These are phyloP conservation scores for Coemansia furcata DNA, from an alignment of 192 early-diverging fungal species.

Conservation along the genomic window DNA sequence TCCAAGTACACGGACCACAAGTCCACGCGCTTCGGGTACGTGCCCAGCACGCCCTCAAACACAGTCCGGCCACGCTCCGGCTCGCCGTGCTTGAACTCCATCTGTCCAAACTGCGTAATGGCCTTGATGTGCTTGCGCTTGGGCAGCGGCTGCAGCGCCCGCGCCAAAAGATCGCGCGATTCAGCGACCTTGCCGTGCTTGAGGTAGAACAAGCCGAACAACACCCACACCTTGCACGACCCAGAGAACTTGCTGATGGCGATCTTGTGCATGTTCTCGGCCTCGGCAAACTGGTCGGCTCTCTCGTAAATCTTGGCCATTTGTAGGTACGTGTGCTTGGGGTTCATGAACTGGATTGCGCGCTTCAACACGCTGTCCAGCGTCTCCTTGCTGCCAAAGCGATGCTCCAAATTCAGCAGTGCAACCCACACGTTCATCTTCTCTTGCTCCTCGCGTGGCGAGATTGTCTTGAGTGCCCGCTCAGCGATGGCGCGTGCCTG, in stretches of 20 bases:
- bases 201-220: constrained; percentile 78
- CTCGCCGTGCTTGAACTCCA: constrained; percentile 98
- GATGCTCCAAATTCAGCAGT: constrained; percentile 92
- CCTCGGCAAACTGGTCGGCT: constrained; percentile 67
- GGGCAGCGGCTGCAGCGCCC: constrained; percentile 77
- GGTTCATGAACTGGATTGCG: constrained; percentile 80
- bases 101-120: constrained; percentile 91
- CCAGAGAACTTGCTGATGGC: constrained; percentile 85
- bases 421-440: constrained; percentile 99
- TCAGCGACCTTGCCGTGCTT: constrained; percentile 65
- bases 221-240: constrained; percentile 89
- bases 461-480: constrained; percentile 89
- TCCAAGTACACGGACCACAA: constrained; percentile 97
- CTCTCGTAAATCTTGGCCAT: constrained; percentile 89
- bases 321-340: constrained; percentile 85
- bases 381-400: constrained; percentile 80
- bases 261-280: constrained; percentile 67
- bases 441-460: constrained; percentile 90
- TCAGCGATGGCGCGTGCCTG: constrained; percentile 93
- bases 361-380: constrained; percentile 84
- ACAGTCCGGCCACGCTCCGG: constrained; percentile 96
- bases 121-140: constrained; percentile 96
- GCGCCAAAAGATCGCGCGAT: constrained; percentile 78
- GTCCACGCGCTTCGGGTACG: constrained; percentile 91
- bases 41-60: constrained; percentile 92